Percentiles rank a stretch among this genome's conserved stretches.
Conservation (phyloP, 2,329 filamentous ascomycete species). For the Leptographium lundbergii region DNA sequence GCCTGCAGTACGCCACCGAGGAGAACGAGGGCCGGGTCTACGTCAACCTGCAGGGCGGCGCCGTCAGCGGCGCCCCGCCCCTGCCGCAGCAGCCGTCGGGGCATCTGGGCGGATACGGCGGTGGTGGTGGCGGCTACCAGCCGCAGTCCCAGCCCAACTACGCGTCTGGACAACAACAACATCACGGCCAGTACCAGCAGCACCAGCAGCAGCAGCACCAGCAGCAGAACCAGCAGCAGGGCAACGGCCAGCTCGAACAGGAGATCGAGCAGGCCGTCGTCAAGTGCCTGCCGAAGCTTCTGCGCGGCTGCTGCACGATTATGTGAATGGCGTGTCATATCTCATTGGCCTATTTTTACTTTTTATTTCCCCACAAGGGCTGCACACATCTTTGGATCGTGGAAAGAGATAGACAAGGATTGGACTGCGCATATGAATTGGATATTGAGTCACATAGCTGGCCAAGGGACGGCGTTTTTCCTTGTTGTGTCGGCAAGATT, state of each 20-base stretch:
- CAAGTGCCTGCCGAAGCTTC: slow-evolving; percentile 44
- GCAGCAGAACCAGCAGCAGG: slow-evolving; percentile 20
- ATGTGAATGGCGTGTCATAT: slow-evolving; percentile 39
- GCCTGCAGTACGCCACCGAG: slow-evolving; percentile 73
- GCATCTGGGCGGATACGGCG: slow-evolving; percentile 18
- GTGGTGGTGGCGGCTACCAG: slow-evolving; percentile 8
- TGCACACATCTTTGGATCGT: background rate
- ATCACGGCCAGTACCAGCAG: slow-evolving; percentile 27
- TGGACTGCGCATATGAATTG: background rate
- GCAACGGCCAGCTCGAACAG: slow-evolving; percentile 44
- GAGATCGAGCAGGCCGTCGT: slow-evolving; percentile 31
- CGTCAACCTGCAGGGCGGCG: slow-evolving; percentile 68
- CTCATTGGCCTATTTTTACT: background rate
- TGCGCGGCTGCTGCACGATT: slow-evolving; percentile 57
- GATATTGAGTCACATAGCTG: too few relatives aligned
- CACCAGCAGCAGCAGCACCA: slow-evolving; percentile 21
- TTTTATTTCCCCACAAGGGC: background rate
- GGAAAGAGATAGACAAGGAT: background rate
- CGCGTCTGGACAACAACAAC: slow-evolving; percentile 27
- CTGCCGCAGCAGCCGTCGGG: slow-evolving; percentile 34
- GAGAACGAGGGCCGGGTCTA: slow-evolving; percentile 83
- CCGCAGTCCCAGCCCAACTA: slow-evolving; percentile 24
- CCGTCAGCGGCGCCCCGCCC: slow-evolving; percentile 30
- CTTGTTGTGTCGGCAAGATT: background rate
- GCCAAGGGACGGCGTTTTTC: too few relatives aligned